Percentiles rank a stretch among this genome's conserved stretches.
Conservation (phyloP, 176 grass and related monocot species). For the Secale cereale region DNA sequence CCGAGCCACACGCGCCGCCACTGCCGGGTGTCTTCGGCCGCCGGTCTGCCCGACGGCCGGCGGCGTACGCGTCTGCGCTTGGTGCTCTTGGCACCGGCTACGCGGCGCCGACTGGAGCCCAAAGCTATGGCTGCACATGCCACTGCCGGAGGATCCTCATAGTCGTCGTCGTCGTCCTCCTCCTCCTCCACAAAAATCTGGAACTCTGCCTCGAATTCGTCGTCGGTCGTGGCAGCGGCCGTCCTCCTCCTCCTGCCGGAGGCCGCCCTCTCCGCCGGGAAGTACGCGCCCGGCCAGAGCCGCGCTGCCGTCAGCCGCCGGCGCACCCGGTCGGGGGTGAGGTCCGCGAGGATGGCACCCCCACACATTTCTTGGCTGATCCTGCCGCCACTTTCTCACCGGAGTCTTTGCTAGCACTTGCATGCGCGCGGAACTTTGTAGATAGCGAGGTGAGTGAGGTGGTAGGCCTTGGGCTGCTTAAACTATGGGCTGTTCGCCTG, state of each 20-base stretch:
- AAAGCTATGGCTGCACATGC: not conserved
- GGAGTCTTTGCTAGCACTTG: not conserved
- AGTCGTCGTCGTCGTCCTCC: not conserved
- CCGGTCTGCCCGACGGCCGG: slow-evolving; percentile 54
- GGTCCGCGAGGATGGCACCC: not conserved
- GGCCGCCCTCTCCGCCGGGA: not conserved
- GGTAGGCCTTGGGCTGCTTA: not conserved
- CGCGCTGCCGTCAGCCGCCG: not conserved
- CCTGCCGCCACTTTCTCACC: not conserved
- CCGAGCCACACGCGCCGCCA: slow-evolving; percentile 71
- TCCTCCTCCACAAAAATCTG: not conserved
- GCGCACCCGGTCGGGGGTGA: slow-evolving; percentile 4
- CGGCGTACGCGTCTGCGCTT: slow-evolving; percentile 46
- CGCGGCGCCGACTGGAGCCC: not conserved
- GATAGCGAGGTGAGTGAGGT: not conserved
- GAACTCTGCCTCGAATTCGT: slow-evolving; percentile 13
- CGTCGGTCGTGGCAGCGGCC: not conserved
- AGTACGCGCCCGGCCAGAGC: not conserved
- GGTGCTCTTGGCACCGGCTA: not conserved
- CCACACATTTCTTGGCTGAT: not conserved
- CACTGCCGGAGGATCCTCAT: not conserved
- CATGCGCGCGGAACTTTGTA: no score
- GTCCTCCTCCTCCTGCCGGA: not conserved
- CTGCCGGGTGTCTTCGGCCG: slow-evolving; percentile 54
- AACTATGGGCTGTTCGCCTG: not conserved